Percentiles rank a stretch among this genome's conserved stretches.
Evolutionary conservation across 257 asterid genomes (phyloP).

Genomic region (Capsicum baccatum): DNA sequence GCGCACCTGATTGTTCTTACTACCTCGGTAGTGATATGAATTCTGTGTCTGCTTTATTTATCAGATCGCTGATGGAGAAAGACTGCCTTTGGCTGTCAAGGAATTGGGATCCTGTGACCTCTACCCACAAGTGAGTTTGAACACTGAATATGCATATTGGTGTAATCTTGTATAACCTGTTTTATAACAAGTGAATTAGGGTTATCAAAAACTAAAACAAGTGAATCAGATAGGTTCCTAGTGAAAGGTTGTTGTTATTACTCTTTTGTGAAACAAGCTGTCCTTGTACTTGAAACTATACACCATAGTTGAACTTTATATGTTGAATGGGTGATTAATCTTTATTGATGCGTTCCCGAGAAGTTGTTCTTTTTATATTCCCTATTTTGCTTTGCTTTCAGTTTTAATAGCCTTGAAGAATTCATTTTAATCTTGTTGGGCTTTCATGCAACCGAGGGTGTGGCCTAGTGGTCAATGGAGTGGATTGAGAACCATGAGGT

Average conservation of each 20-base stretch:
- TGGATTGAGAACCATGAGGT: background rate
- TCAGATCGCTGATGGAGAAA: slow-evolving; percentile 95
- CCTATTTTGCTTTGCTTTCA: background rate
- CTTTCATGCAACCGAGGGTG: background rate
- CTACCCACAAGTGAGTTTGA: slow-evolving; percentile 83
- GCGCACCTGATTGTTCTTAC: slow-evolving; percentile 19
- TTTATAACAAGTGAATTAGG: slow-evolving; percentile 14
- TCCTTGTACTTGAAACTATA: background rate
- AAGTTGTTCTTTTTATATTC: background rate
- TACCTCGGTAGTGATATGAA: slow-evolving; percentile 22
- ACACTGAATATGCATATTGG: background rate
- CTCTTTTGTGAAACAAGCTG: background rate
- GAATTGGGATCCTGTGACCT: slow-evolving; percentile 98
- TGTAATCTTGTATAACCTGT: background rate
- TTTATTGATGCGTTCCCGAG: background rate
- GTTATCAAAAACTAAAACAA: background rate
- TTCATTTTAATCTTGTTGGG: slow-evolving; percentile 16
- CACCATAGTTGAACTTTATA: slow-evolving; percentile 9
- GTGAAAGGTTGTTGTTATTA: background rate
- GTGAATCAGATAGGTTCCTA: slow-evolving; percentile 1
- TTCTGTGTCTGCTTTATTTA: slow-evolving; percentile 26
- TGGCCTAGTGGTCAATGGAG: background rate
- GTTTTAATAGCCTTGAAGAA: background rate
- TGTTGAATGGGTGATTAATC: background rate
- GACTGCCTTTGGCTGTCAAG: slow-evolving; percentile 92